phyloP scores from a whole-genome alignment of 305 asterid genomes.

The Solanum chacoense region DNA sequence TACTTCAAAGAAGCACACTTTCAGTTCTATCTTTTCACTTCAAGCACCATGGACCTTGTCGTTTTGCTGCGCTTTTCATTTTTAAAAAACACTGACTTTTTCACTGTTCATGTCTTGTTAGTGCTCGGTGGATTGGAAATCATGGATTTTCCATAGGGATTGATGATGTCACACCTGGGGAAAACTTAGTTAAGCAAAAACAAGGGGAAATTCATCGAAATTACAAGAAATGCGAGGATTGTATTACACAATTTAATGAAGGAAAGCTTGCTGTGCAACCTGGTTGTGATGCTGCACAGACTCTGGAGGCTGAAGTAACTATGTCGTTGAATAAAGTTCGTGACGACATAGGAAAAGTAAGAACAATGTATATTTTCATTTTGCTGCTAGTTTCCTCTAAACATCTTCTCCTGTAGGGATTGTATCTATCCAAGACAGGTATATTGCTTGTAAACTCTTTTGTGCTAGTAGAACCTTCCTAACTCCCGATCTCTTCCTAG shows the following conservation, averaged over 20 bases:
- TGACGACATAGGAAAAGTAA: conserved; percentile 61
- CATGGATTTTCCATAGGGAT: conserved; percentile 98
- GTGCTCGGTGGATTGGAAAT: conserved; percentile 99
- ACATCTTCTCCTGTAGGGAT: not conserved
- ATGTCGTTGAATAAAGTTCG: conserved; percentile 62
- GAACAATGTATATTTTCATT: not conserved
- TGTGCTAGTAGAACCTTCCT: not conserved
- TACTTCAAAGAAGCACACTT: not conserved
- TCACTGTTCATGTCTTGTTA: conserved; percentile 21
- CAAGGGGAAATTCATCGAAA: conserved; percentile 40
- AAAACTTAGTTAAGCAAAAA: conserved; percentile 45
- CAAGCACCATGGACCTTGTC: not conserved
- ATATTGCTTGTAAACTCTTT: not conserved
- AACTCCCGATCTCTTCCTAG: not conserved
- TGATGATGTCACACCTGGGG: conserved; percentile 85
- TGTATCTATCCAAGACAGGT: not conserved
- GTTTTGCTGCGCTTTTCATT: not conserved
- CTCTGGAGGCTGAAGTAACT: conserved; percentile 81
- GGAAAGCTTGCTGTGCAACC: conserved; percentile 73
- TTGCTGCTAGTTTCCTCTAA: not conserved
- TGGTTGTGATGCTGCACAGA: conserved; percentile 81
- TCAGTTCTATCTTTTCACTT: not conserved
- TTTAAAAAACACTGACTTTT: not conserved
- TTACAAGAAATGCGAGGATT: conserved; percentile 45
- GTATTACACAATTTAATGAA: conserved; percentile 46